Evolutionary conservation across 352 stramenopile species (phyloP).

Genomic region (Phytopythium mirpurense): DNA sequence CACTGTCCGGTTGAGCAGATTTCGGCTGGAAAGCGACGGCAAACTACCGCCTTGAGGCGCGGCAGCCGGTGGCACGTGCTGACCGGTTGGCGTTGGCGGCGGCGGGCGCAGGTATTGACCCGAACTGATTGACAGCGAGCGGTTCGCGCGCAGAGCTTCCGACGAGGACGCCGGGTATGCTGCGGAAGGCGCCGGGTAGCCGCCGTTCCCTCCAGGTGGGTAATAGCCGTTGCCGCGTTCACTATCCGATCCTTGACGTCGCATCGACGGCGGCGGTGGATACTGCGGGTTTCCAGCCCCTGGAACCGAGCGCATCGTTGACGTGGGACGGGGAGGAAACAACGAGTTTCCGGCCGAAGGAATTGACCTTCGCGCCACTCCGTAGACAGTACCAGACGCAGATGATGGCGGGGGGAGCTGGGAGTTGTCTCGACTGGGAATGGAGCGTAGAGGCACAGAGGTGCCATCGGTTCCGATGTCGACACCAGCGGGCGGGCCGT

Average conservation of each 20-base stretch:
- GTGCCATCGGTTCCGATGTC: background rate
- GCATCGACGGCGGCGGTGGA: slow-evolving; percentile 39
- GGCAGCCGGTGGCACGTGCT: slow-evolving; percentile 9
- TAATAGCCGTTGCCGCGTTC: slow-evolving; percentile 2
- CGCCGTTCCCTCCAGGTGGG: background rate
- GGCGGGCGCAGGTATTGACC: slow-evolving; percentile 36
- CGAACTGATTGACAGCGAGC: slow-evolving; percentile 57
- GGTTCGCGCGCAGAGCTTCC: slow-evolving; percentile 36
- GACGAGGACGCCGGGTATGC: slow-evolving; percentile 12
- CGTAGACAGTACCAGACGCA: slow-evolving; percentile 2
- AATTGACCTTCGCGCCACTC: slow-evolving; percentile 28
- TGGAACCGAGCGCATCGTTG: slow-evolving; percentile 46
- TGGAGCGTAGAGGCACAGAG: background rate
- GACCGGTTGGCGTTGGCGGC: slow-evolving; percentile 6
- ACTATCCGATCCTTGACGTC: slow-evolving; percentile 25
- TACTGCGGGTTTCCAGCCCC: slow-evolving; percentile 52
- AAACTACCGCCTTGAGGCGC: slow-evolving; percentile 27
- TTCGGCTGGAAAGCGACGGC: slow-evolving; percentile 57
- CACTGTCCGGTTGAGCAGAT: slow-evolving; percentile 23
- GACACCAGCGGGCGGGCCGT: background rate
- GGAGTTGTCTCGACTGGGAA: background rate
- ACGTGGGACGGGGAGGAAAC: slow-evolving; percentile 3
- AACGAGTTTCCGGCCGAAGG: slow-evolving; percentile 27
- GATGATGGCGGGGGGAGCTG: slow-evolving; percentile 1
- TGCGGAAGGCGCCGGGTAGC: slow-evolving; percentile 10